phyloP scores from a whole-genome alignment of 495 filamentous ascomycete genomes.

The Clavariopsis aquatica region DNA sequence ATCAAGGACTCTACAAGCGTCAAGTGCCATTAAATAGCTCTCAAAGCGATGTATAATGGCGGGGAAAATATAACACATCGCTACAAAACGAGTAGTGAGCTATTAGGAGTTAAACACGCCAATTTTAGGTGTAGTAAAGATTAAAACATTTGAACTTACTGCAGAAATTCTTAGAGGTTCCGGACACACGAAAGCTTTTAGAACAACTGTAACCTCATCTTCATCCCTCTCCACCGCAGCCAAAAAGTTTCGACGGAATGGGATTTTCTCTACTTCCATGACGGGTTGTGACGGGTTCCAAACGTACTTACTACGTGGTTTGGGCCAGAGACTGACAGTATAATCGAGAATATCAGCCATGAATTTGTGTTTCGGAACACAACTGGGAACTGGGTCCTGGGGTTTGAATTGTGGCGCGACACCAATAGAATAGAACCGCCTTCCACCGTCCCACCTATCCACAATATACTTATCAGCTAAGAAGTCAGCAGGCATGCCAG shows the following conservation, averaged over 20 bases:
- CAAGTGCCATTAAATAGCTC: conserved; percentile 75
- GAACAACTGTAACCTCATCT: conserved; percentile 41
- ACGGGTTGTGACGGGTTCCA: conserved; percentile 74
- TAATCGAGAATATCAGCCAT: conserved; percentile 68
- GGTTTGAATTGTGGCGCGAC: conserved; percentile 54
- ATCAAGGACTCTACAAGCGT: conserved; percentile 63
- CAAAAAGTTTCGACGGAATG: conserved; percentile 78
- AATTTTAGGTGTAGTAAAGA: background rate
- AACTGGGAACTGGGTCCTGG: conserved; percentile 57
- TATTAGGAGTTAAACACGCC: conserved; percentile 40
- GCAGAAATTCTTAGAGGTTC: conserved; percentile 71
- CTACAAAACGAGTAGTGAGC: conserved; percentile 65
- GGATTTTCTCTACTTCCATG: conserved; percentile 67
- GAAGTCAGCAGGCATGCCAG: conserved; percentile 55
- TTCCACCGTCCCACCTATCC: conserved; percentile 73
- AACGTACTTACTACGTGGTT: conserved; percentile 47
- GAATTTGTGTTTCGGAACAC: conserved; percentile 51
- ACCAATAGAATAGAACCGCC: conserved; percentile 56
- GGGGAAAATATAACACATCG: conserved; percentile 73
- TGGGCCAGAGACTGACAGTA: conserved; percentile 59
- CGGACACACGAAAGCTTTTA: conserved; percentile 55
- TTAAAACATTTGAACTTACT: conserved; percentile 64
- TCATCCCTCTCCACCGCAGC: conserved; percentile 61
- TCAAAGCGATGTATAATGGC: conserved; percentile 83
- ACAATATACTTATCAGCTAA: conserved; percentile 68